Evolutionary conservation across 148 eudicot species (phyloP), one percentile per base, ranked within the genome.

Genomic region (Camellia granthamiana): DNA sequence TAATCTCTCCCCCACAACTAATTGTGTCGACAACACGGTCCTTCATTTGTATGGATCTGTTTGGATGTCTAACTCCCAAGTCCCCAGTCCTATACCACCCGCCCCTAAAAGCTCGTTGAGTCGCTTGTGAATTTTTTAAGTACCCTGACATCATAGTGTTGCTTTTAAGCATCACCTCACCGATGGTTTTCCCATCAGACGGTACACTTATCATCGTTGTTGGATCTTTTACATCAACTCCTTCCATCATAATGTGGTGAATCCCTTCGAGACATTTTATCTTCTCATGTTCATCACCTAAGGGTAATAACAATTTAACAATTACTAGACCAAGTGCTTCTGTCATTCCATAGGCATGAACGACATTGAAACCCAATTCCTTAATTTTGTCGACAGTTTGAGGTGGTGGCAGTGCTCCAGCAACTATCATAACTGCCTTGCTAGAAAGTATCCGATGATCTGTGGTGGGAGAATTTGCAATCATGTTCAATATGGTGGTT

Each of bases 401-500:
- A 30, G 83, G 47, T 60, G 88, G 82, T 7, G 95, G 95, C 77
- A 91, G 84, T 16, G 86, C 86, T 59, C 91, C 95, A 62, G 93
- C 95, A 3, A 87, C 85, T 80, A 87, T 76, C 38, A 86, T 76
- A 67, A 78, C 56, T 75, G 84, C 89, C 83, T 79, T 83, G 69
- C 49, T 60, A 4, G 81, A 75, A 49, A 81, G 78, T 16, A 14
- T 56, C 65, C n/a, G 79, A 69, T 76, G 81, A 69, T 78, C 72
- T 19, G 18, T 18, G 1, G 18, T 21, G 1, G 83, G 67, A 6
- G 88, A 78, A 6, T 86, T 81, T 19, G 87, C 66, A 16, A 92
- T 84, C 80, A 80, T 86, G 84, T 76, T 89, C 51, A 92, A 75
- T 11, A 92, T 85, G 2, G 88, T 73, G n/a, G 95, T 93, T 13